These are phyloP conservation scores for Platismatia glauca DNA, from an alignment of 495 filamentous ascomycete species.

Conservation along the genomic window DNA sequence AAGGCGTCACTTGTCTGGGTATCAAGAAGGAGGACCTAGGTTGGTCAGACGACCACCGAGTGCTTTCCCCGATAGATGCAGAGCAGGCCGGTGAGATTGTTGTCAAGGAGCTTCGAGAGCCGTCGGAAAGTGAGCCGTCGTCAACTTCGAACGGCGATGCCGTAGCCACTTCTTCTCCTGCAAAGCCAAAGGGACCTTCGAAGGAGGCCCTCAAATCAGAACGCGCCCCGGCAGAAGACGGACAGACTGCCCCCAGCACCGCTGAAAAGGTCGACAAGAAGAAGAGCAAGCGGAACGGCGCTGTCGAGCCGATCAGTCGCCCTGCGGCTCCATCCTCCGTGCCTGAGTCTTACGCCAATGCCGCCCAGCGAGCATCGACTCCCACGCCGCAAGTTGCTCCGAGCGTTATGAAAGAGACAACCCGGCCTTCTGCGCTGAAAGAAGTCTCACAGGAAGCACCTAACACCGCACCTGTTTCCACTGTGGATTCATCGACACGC, in stretches of 20 bases:
- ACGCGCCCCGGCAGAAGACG: constrained; percentile 34
- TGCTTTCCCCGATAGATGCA: constrained; percentile 66
- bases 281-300: constrained; percentile 48
- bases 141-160: constrained; percentile 43
- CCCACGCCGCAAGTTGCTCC: constrained; percentile 19
- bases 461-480: constrained; percentile 8
- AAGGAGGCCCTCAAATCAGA: constrained; percentile 27
- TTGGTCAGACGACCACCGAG: constrained; percentile 79
- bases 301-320: constrained; percentile 31
- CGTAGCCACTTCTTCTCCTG: constrained; percentile 27
- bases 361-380: constrained; percentile 11
- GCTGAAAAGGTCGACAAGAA: constrained; percentile 49
- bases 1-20: constrained; percentile 77
- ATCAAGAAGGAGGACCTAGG: constrained; percentile 84
- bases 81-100: constrained; percentile 52
- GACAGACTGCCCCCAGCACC: constrained; percentile 27
- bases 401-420: constrained; percentile 4
- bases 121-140: constrained; percentile 40
- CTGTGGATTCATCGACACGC: constrained; percentile 11
- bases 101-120: constrained; percentile 42
- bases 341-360: constrained; percentile 17
- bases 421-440: constrained; percentile 1
- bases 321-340: constrained; percentile 16
- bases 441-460: constrained; percentile 4
- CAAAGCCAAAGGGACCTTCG: constrained; percentile 34